Base-by-base conservation (phyloP, 176 grass and related monocot species). In the Zea luxurians region DNA sequence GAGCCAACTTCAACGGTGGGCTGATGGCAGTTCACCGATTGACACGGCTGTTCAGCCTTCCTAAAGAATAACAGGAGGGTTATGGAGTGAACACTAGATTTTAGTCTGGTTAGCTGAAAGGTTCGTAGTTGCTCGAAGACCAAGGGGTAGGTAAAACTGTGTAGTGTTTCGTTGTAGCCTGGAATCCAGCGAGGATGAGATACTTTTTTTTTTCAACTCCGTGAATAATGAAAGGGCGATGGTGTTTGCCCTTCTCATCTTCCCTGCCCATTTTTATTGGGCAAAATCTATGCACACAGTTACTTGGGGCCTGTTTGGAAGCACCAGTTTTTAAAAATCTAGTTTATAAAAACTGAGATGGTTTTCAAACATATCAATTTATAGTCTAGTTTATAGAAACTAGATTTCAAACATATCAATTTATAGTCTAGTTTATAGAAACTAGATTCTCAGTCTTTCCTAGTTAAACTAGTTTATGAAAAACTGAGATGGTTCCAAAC, bases 141-240 rank as follows among this genome's bases (percentile, higher is more conserved):
- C 54, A 20, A 20, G 55, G 55, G 35, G 41, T 66, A 66, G 37
- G 53, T 48, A 17, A 73, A 46, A 66, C 13, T 68, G 36, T 68
- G 36, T 36, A 53, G 52, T 81, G 48, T 36, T 70, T 8, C 12
- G 6, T 71, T 64, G 4, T 65, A 48, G 11, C 68, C 68, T 59
- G 27, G 66, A 57, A 46, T 65, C 15, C 34, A 82, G 41, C 10
- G 58, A 82, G 70, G 6, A 61, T 61, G 45, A 75, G 17, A 42
- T 75, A 64, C 20, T 7, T 18, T 75, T 80, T 58, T 13, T 6
- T 37, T 63, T 81, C 40, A 17, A 66, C 34, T n/a, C n/a, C n/a
- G 3, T 59, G 36, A 83, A 83, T 88, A 70, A 71, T 46, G 71
- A 43, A 72, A 72, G 21, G 11, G 11, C 18, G 53, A 70, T 49